These are phyloP conservation scores for Apiospora hydei DNA, from an alignment of 2,329 filamentous ascomycete genomes.

Conservation along the genomic window DNA sequence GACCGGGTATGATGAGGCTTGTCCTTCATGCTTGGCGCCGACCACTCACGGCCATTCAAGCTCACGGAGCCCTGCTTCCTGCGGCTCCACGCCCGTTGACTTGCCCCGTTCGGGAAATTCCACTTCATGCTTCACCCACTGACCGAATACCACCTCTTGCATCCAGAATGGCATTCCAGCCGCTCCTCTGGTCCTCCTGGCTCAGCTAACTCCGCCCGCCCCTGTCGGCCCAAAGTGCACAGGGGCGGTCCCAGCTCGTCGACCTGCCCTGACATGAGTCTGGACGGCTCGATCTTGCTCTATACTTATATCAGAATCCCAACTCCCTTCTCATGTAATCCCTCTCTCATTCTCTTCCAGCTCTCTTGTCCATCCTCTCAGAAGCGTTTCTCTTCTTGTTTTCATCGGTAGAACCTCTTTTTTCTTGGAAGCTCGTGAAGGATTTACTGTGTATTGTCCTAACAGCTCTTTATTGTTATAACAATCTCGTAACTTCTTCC, in stretches of 20 bases:
- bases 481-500: slow-evolving; percentile 15
- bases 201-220: slow-evolving; percentile 11
- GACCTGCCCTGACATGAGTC: neutral
- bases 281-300: neutral
- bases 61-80: neutral
- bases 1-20: slow-evolving; percentile 30
- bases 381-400: slow-evolving; percentile 25
- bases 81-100: slow-evolving; percentile 2
- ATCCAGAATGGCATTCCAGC: slow-evolving; percentile 1
- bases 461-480: slow-evolving; percentile 10
- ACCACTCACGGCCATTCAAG: slow-evolving; percentile 25
- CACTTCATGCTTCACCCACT: slow-evolving; percentile 25
- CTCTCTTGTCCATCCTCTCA: slow-evolving; percentile 19
- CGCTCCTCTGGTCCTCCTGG: slow-evolving; percentile 19
- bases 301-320: slow-evolving; percentile 13
- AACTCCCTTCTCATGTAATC: neutral
- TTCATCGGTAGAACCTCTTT: slow-evolving; percentile 22
- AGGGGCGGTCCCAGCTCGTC: neutral
- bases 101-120: slow-evolving; percentile 10
- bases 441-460: slow-evolving; percentile 23
- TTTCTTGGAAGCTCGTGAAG: slow-evolving; percentile 22
- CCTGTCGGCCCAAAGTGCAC: neutral
- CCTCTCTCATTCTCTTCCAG: neutral
- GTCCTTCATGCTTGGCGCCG: slow-evolving; percentile 29
- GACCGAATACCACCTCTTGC: slow-evolving; percentile 2